Percentiles rank a stretch among this genome's conserved stretches.
Evolutionary conservation across 108 stramenopile genomes (phyloP).

Genomic region (Skeletonema grethae): DNA sequence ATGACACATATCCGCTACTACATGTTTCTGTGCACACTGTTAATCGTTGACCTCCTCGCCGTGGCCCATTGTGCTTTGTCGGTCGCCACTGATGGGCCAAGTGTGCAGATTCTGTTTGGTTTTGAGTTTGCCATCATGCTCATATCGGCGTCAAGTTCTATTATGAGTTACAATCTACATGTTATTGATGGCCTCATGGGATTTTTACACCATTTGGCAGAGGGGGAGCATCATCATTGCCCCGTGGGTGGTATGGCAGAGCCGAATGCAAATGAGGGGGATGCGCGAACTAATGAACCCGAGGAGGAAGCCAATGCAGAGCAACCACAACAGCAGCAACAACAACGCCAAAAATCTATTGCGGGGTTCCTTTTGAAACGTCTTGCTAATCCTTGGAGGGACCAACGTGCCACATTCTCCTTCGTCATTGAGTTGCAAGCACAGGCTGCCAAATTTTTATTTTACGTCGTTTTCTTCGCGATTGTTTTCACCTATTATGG

Average conservation of each 20-base stretch:
- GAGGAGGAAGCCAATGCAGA: background rate
- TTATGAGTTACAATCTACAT: conserved; percentile 81
- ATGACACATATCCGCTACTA: conserved; percentile 61
- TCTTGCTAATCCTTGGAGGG: conserved; percentile 72
- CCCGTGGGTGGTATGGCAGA: conserved; percentile 39
- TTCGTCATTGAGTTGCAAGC: conserved; percentile 93
- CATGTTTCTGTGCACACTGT: conserved; percentile 57
- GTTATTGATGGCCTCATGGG: conserved; percentile 83
- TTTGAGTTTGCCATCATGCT: conserved; percentile 93
- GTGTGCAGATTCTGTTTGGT: conserved; percentile 90
- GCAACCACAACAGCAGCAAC: conserved; percentile 1
- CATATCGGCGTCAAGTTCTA: conserved; percentile 70
- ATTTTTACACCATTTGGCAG: conserved; percentile 59
- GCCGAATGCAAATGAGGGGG: conserved; percentile 10
- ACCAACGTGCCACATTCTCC: conserved; percentile 78
- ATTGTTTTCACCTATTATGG: conserved; percentile 96
- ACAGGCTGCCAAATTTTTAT: conserved; percentile 91
- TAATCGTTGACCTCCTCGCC: conserved; percentile 60
- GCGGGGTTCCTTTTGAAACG: conserved; percentile 39
- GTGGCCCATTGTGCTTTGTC: conserved; percentile 62
- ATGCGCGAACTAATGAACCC: background rate
- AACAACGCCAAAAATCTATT: conserved; percentile 8
- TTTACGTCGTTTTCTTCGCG: conserved; percentile 93
- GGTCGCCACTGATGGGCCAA: conserved; percentile 71
- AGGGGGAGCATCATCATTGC: conserved; percentile 47